Conservation (phyloP, 805 yeast species). For the Myxozyma vanderwaltii region DNA sequence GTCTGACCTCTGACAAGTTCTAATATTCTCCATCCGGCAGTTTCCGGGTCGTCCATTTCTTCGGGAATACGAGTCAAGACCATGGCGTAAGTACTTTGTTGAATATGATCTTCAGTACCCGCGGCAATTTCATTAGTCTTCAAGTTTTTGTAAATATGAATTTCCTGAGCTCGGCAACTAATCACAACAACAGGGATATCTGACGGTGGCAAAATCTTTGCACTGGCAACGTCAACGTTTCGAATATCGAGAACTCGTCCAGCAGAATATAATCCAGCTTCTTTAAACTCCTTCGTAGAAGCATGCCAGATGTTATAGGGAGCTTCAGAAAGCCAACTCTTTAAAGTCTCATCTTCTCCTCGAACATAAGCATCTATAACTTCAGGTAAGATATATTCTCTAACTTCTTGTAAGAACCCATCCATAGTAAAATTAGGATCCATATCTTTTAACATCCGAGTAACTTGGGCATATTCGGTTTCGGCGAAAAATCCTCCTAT, state of each 20-base stretch:
- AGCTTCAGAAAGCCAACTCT: slow-evolving; percentile 94
- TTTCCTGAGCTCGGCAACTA: slow-evolving; percentile 95
- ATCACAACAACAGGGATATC: slow-evolving; percentile 91
- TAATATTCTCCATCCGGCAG: slow-evolving; percentile 96
- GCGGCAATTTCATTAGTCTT: slow-evolving; percentile 95
- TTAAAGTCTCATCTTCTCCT: slow-evolving; percentile 81
- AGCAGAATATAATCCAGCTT: slow-evolving; percentile 88
- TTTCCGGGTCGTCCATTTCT: slow-evolving; percentile 82
- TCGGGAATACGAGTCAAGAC: slow-evolving; percentile 92
- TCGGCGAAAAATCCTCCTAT: slow-evolving; percentile 90
- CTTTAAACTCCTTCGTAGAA: slow-evolving; percentile 86
- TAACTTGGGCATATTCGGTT: slow-evolving; percentile 94
- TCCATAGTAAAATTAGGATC: slow-evolving; percentile 87
- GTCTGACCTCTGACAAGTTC: slow-evolving; percentile 95
- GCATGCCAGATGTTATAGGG: slow-evolving; percentile 94
- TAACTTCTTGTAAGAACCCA: slow-evolving; percentile 74
- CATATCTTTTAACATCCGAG: slow-evolving; percentile 78
- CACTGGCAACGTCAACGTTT: slow-evolving; percentile 88
- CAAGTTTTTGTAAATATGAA: slow-evolving; percentile 81
- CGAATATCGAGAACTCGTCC: slow-evolving; percentile 91
- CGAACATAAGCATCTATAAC: slow-evolving; percentile 91
- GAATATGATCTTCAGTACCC: slow-evolving; percentile 90
- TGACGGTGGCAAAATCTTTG: slow-evolving; percentile 84
- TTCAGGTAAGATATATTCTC: slow-evolving; percentile 94
- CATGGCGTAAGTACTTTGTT: slow-evolving; percentile 93